Evolutionary conservation across 2,329 filamentous ascomycete genomes (phyloP).

Genomic region (Exophiala viscosa): DNA sequence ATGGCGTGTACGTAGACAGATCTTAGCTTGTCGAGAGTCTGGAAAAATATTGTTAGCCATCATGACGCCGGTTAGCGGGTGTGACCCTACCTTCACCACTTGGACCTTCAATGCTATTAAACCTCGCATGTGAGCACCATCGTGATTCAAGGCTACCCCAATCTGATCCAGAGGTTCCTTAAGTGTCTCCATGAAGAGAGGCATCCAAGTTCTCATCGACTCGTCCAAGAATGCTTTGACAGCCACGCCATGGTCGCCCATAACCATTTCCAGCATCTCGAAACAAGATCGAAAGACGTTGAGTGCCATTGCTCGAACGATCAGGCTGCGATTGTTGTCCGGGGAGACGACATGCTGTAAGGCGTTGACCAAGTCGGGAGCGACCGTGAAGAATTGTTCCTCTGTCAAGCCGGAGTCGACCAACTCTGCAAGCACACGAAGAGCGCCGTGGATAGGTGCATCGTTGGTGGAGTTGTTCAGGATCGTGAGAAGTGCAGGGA

Average conservation of each 20-base stretch:
- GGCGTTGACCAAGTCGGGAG: conserved; percentile 76
- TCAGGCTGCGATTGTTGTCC: conserved; percentile 68
- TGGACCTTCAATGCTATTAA: conserved; percentile 85
- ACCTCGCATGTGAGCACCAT: conserved; percentile 68
- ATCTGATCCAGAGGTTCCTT: conserved; percentile 64
- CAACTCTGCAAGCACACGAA: conserved; percentile 82
- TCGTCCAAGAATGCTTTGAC: conserved; percentile 89
- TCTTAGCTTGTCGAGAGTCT: conserved; percentile 86
- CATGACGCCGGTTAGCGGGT: not conserved
- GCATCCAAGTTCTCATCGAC: conserved; percentile 76
- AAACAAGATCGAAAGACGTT: conserved; percentile 89
- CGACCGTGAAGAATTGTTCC: conserved; percentile 89
- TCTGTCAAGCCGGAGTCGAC: conserved; percentile 93
- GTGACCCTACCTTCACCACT: conserved; percentile 64
- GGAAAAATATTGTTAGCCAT: conserved; percentile 22
- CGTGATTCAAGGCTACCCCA: conserved; percentile 41
- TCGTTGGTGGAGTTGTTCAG: conserved; percentile 70
- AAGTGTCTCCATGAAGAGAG: conserved; percentile 78
- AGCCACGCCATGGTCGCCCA: conserved; percentile 82
- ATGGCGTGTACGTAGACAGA: conserved; percentile 77
- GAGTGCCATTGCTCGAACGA: conserved; percentile 77
- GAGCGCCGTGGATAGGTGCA: conserved; percentile 77
- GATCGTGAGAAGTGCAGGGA: conserved; percentile 73
- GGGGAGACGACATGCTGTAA: conserved; percentile 73
- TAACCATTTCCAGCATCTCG: conserved; percentile 92